Evolutionary conservation across 2,329 filamentous ascomycete species (phyloP).

Genomic region (Hypoxylon sp.): DNA sequence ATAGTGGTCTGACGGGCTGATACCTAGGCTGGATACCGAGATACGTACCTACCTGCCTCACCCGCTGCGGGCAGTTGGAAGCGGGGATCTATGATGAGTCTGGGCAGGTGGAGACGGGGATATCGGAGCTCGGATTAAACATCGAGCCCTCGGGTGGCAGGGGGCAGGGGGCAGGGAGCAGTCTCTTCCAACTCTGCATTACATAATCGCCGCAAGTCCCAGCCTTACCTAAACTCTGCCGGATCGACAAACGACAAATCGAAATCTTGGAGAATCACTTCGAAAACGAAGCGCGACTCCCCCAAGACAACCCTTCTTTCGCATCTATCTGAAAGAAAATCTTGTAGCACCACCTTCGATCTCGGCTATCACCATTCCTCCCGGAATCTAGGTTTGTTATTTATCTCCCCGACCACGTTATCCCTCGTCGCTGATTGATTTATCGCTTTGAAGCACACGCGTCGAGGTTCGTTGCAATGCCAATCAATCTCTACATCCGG

Average conservation of each 20-base stretch:
- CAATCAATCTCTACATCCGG: constrained; percentile 19
- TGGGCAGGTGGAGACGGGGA: background rate
- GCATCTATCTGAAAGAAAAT: constrained; percentile 26
- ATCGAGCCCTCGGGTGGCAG: background rate
- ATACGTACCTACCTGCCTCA: constrained; percentile 6
- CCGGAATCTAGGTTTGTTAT: background rate
- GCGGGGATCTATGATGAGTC: background rate
- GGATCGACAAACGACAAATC: constrained; percentile 17
- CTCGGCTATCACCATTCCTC: constrained; percentile 8
- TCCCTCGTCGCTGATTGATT: constrained; percentile 16
- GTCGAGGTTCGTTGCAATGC: constrained; percentile 39
- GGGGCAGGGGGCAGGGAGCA: background rate
- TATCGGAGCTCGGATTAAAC: constrained; percentile 8
- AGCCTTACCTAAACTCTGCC: constrained; percentile 16
- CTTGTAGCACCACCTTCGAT: constrained; percentile 25
- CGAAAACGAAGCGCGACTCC: constrained; percentile 14
- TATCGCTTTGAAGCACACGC: constrained; percentile 29
- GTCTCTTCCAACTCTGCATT: constrained; percentile 1
- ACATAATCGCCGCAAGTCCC: constrained; percentile 17
- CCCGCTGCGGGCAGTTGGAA: background rate
- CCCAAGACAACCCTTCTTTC: constrained; percentile 23
- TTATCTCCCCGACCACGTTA: constrained; percentile 2
- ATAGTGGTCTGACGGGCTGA: background rate
- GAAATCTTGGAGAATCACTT: constrained; percentile 25
- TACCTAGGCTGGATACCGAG: background rate